A percentile compares a stretch with the other conserved stretches of the same genome.
phyloP scores from a whole-genome alignment of 768 basidiomycete species.

The Saitozyma podzolica region DNA sequence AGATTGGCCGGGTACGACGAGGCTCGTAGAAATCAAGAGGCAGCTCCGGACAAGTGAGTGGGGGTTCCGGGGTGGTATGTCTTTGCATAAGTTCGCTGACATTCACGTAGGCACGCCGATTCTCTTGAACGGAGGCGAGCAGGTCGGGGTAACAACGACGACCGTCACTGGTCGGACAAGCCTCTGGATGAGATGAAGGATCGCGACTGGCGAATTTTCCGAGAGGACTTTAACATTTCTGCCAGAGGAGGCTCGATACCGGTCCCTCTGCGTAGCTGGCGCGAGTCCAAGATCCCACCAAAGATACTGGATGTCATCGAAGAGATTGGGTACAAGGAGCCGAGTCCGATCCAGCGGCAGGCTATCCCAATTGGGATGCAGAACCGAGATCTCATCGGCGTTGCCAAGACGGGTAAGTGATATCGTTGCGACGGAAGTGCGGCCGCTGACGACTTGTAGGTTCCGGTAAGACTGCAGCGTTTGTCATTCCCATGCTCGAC shows the following conservation, averaged over 20 bases:
- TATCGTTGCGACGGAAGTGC: not conserved
- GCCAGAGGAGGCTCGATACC: constrained; percentile 94
- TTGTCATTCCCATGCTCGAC: constrained; percentile 95
- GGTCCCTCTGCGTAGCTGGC: constrained; percentile 88
- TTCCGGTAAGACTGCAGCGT: constrained; percentile 98
- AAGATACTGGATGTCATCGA: constrained; percentile 80
- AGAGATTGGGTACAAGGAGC: constrained; percentile 92
- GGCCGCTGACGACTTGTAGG: constrained; percentile 56
- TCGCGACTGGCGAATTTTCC: constrained; percentile 97
- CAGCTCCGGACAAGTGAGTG: too few species aligned
- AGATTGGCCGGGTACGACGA: constrained; percentile 49
- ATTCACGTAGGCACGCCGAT: constrained; percentile 66
- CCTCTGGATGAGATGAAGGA: constrained; percentile 90
- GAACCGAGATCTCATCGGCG: constrained; percentile 95
- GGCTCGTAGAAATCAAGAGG: constrained; percentile 18
- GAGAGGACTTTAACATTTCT: constrained; percentile 96
- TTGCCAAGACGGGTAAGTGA: constrained; percentile 87
- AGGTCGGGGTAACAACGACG: constrained; percentile 78
- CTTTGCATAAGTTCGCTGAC: constrained; percentile 3
- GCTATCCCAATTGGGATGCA: constrained; percentile 98
- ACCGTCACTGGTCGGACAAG: constrained; percentile 98
- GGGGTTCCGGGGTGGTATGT: constrained; percentile 1
- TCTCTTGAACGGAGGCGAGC: constrained; percentile 78
- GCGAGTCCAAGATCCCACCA: constrained; percentile 78
- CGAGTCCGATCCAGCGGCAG: constrained; percentile 93